Conservation (phyloP, 2,329 filamentous ascomycete genomes). For the Cytospora chrysosperma region DNA sequence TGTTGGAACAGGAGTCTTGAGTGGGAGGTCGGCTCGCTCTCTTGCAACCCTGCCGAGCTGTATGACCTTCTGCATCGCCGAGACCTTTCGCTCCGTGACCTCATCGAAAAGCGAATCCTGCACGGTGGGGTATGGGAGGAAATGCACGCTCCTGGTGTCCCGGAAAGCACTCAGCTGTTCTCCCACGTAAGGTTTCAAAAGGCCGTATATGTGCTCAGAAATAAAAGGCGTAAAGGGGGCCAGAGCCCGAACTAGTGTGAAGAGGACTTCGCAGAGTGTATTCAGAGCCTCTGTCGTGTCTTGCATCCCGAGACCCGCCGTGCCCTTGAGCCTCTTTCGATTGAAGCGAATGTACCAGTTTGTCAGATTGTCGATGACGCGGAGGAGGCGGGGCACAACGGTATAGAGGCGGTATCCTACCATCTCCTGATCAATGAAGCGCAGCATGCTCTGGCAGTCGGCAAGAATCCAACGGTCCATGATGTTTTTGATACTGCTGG, state of each 20-base stretch:
- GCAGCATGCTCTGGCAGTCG: constrained; percentile 83
- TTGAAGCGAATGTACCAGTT: constrained; percentile 99
- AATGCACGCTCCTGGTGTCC: constrained; percentile 85
- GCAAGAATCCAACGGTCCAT: constrained; percentile 97
- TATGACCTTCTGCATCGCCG: constrained; percentile 93
- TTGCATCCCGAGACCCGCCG: constrained; percentile 74
- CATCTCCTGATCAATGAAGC: constrained; percentile 95
- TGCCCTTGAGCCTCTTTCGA: constrained; percentile 83
- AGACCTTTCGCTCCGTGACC: constrained; percentile 79
- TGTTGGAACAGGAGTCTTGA: constrained; percentile 89
- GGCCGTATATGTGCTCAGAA: constrained; percentile 87
- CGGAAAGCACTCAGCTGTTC: constrained; percentile 57
- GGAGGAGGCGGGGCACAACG: constrained; percentile 79
- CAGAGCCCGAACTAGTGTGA: constrained; percentile 79
- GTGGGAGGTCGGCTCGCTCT: constrained; percentile 77
- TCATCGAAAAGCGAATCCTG: constrained; percentile 84
- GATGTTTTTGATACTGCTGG: constrained; percentile 75
- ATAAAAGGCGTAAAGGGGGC: constrained; percentile 95
- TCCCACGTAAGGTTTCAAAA: constrained; percentile 78
- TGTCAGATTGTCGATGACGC: constrained; percentile 89
- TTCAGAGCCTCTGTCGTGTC: constrained; percentile 90
- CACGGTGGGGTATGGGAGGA: constrained; percentile 85
- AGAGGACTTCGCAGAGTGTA: constrained; percentile 89
- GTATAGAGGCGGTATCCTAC: constrained; percentile 77
- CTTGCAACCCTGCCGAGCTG: constrained; percentile 82